Evolutionary conservation across 768 basidiomycete species (phyloP), one percentile per base, ranked within the genome.

Genomic region (Rhizopogon salebrosus): DNA sequence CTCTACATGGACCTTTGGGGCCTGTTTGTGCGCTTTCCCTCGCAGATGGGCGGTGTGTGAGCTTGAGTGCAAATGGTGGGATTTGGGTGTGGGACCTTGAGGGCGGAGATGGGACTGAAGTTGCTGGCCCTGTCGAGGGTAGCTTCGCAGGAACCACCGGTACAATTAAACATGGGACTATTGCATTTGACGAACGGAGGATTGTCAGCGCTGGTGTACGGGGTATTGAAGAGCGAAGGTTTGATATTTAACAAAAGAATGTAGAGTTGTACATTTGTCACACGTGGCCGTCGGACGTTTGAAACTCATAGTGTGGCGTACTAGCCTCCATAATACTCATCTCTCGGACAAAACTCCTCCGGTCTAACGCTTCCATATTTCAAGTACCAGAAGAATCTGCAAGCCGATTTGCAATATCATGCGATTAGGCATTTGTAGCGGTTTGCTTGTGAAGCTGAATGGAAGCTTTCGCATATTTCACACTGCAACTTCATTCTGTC

Each of bases 11-110:
- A 6, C 89, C 87, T 43, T 71, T 73, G 1, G 83, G 85, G 7
- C 79, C 85, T 6, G 76, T 90, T 22, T 77, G 77, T 4, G 79
- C 85, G 4, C 75, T 92, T 20, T 78, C 85, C 14, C 73, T 92
- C 34, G 82, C 90, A 26, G 90, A 92, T 66, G 90, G 90, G 22
- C 81, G 90, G 3, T 92, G 90, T 57, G 85, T 92, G 26, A 85
- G 87, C 61, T 68, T 91, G 18, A 82, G 85, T 8, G 68, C 69
- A 31, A 83, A 89, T 63, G 88, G 88, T 37, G 80, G 80, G 59
- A 77, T 92, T 39, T 90, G 88, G 87, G 86, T 89, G 3, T 92
- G 90, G 90, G 90, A 92, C 69, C 73, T 92, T 29, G 90, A 92
- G 64, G 77, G 74, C 10, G 75, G 71, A 20, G 64, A 68, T 24